These are phyloP conservation scores for Trichoderma koningiopsis DNA, from an alignment of 2,329 filamentous ascomycete species.

Conservation along the genomic window DNA sequence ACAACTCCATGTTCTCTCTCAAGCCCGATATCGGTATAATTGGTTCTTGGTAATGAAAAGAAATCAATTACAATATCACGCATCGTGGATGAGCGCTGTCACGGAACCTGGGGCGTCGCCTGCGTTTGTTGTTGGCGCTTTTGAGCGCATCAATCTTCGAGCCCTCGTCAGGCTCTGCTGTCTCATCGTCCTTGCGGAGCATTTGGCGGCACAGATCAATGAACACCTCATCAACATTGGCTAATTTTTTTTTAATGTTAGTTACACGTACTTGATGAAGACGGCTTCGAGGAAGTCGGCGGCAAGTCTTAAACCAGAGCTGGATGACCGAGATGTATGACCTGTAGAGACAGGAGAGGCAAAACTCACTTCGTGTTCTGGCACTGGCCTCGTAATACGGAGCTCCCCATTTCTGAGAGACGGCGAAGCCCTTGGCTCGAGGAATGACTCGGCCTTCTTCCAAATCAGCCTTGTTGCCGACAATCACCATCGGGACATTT, in stretches of 20 bases:
- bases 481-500: constrained; percentile 82
- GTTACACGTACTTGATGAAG: background rate
- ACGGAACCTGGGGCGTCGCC: constrained; percentile 36
- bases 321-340: background rate
- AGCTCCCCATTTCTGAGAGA: constrained; percentile 85
- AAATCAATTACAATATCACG: constrained; percentile 45
- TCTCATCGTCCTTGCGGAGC: constrained; percentile 68
- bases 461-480: constrained; percentile 88
- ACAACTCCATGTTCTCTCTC: background rate
- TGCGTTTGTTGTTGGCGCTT: constrained; percentile 34
- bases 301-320: background rate
- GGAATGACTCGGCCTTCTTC: constrained; percentile 82
- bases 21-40: background rate
- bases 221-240: constrained; percentile 91
- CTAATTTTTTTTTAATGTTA: constrained; percentile 44
- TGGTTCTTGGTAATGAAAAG: background rate
- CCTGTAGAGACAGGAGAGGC: background rate
- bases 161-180: constrained; percentile 43
- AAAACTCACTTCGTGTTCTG: constrained; percentile 64
- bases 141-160: constrained; percentile 45
- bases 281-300: background rate
- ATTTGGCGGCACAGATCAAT: constrained; percentile 82
- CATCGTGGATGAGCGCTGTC: constrained; percentile 44
- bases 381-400: constrained; percentile 92
- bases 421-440: constrained; percentile 75